Base-by-base conservation (phyloP, 2,329 filamentous ascomycete species). In the Calonectria multiphialidica region DNA sequence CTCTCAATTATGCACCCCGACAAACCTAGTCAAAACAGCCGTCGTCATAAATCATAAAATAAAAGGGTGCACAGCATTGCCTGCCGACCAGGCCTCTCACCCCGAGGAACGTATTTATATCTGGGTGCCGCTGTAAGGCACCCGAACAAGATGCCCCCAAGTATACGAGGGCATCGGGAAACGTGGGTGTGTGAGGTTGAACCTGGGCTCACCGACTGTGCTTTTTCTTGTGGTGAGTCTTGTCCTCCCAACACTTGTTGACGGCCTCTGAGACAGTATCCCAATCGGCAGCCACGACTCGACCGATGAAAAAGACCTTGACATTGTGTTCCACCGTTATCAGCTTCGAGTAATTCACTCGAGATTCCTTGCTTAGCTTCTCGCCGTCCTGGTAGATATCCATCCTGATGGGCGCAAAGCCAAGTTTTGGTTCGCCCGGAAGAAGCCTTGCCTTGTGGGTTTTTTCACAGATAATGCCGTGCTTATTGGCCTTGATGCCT, bases 291-390 rank as follows among this genome's bases (percentile, higher is more conserved):
- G 75, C 67, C 3, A 77, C 68, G 18, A 91, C 83, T 5, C 80
- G 77, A n/a, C 90, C 90, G 64, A 91, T 87, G 76, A 91, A 90
- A 75, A 87, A 84, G n/a, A 91, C 88, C 55, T 84, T 86, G 75
- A 87, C 82, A 75, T 91, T 91, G 81, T 91, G 90, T 78, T 91
- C 88, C 30, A 91, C 83, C 3, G 88, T 89, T 33, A 86, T 84
- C 7, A 89, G 81, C 73, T 91, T 91, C 6, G 88, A 87, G 79
- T 91, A 91, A 80, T 91, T 90, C 74, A 90, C 85, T 6, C 90
- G 86, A 15, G 90, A 91, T 72, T 88, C 86, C 35, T 75, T 83
- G 13, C 83, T 83, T 8, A 91, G 83, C 66, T 81, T 85, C 71
- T 91, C 88, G 37, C 82, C 83, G 16, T 82, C 80, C 5, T 83